These are phyloP conservation scores for Colletotrichum euphorbiae DNA, from an alignment of 2,329 filamentous ascomycete species.

Conservation along the genomic window DNA sequence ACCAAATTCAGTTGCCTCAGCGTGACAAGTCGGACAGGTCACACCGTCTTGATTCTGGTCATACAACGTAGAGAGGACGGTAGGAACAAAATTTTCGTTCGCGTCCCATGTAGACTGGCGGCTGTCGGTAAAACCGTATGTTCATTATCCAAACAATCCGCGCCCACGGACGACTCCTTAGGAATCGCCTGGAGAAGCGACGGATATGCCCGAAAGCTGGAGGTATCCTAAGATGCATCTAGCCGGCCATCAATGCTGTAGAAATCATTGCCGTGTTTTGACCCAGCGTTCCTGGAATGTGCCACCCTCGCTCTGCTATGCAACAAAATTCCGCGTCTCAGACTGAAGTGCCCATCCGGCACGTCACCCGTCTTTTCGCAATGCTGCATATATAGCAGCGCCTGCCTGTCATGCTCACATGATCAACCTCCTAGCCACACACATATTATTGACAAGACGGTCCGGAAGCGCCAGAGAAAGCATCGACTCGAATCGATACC, in stretches of 20 bases:
- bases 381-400: slow-evolving; percentile 22
- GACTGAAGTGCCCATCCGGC: slow-evolving; percentile 19
- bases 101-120: too few relatives aligned
- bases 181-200: neutral
- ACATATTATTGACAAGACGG: slow-evolving; percentile 6
- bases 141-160: slow-evolving; percentile 17
- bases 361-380: neutral
- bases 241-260: slow-evolving; percentile 22
- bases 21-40: slow-evolving; percentile 5
- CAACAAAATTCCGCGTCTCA: slow-evolving; percentile 39
- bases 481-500: neutral
- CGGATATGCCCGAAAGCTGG: neutral
- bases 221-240: slow-evolving; percentile 11
- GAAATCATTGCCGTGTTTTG: slow-evolving; percentile 29
- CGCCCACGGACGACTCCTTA: neutral
- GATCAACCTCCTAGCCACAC: neutral
- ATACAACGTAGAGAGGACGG: neutral
- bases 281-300: slow-evolving; percentile 31
- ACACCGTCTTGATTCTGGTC: too few relatives aligned
- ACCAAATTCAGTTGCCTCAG: neutral
- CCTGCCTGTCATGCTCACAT: neutral
- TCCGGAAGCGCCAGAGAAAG: neutral
- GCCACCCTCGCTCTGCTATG: slow-evolving; percentile 41
- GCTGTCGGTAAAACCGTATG: neutral
- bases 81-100: neutral